A percentile compares a stretch with the other conserved stretches of the same genome.
These are phyloP conservation scores for Pisolithus tinctorius DNA, from an alignment of 768 basidiomycete species.

Conservation along the genomic window DNA sequence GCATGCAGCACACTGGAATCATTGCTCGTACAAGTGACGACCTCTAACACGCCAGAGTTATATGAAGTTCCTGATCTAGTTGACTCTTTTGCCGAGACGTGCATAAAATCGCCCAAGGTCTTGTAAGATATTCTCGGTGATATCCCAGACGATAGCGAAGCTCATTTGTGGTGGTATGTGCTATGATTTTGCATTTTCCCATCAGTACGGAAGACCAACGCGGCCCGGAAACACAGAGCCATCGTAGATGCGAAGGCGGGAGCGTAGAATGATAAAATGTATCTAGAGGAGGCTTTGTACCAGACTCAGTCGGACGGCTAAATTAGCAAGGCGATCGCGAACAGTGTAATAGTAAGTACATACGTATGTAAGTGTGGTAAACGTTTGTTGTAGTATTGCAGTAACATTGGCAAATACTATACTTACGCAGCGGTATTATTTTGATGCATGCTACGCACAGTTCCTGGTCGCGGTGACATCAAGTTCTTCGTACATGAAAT, in stretches of 20 bases:
- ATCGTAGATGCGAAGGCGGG: not conserved
- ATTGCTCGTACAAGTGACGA: not conserved
- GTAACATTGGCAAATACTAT: too few species aligned
- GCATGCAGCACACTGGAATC: not conserved
- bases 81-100: not conserved
- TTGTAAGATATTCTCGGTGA: not conserved
- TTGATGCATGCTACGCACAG: too few species aligned
- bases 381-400: too few species aligned
- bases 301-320: too few species aligned
- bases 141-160: not conserved
- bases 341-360: too few species aligned
- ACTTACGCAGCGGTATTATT: too few species aligned
- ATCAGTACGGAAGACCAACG: not conserved
- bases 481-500: too few species aligned
- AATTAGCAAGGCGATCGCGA: too few species aligned
- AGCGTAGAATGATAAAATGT: not conserved
- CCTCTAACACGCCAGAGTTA: not conserved
- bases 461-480: too few species aligned
- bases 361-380: too few species aligned
- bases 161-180: not conserved
- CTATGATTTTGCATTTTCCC: not conserved
- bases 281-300: too few species aligned
- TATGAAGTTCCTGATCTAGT: not conserved
- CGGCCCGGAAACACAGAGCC: not conserved
- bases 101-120: not conserved